Evolutionary conservation across 106 monocot species (phyloP), one percentile per base, ranked within the genome.

Genomic region (Allium sativum): DNA sequence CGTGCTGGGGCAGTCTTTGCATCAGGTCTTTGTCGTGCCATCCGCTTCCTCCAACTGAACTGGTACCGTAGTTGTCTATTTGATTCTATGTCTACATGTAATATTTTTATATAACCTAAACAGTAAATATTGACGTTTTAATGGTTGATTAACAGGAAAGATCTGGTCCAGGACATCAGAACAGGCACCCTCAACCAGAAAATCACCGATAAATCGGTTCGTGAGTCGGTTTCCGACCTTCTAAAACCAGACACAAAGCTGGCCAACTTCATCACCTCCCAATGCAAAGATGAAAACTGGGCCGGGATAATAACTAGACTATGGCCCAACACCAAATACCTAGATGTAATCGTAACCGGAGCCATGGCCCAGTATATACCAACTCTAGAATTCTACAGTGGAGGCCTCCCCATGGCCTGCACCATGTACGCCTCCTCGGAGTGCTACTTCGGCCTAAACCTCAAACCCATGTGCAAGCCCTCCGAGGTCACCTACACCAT

Each of bases 391-490:
- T 93, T 74, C 72, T 85, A 84, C 77, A 74, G 93, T 55, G 88
- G 93, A 2, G 81, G 84, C 14, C 68, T 93, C 0, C 93, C 88
- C 40, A 80, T 93, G 93, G 79, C 84, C 6, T 82, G 93, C 69
- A 93, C 93, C 40, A 88, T 88, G 93, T 93, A 93, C 68, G 93
- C 93, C 7, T 93, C 93, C 0, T 88, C 88, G 1, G 93, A 93
- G 55, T 93, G 93, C 74, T 93, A 93, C 72, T 93, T 93, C 74
- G 93, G 93, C 19, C 71, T 93, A 53, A 93, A 93, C 47, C 79
- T 93, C 56, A 65, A 66, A 16, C 93, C 93, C 16, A 88, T 93
- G 82, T 82, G 89, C 70, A 54, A 53, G 66, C 66, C 66, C 2
- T 42, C 53, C 12, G 66, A 90, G 64, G 89, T 90, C 40, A 71